A percentile compares a stretch with the other conserved stretches of the same genome.
Evolutionary conservation across 1,284 basidiomycete genomes (phyloP).

Genomic region (Athelia sp.): DNA sequence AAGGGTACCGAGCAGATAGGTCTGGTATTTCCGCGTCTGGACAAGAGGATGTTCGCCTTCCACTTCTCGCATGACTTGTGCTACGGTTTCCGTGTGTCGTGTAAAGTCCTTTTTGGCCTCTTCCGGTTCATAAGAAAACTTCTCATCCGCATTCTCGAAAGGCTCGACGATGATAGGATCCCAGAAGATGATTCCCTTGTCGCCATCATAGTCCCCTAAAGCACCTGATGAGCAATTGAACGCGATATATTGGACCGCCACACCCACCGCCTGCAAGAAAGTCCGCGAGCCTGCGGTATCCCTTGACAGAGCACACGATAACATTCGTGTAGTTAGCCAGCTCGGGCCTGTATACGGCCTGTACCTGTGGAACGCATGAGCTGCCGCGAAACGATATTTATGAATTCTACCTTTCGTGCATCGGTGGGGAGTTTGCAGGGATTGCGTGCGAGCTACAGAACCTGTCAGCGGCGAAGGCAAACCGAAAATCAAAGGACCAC

Average conservation of each 20-base stretch:
- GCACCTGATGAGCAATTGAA: not conserved
- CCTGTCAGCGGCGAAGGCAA: not conserved
- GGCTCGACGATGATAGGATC: constrained; percentile 26
- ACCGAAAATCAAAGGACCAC: constrained; percentile 10
- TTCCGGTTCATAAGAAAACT: constrained; percentile 26
- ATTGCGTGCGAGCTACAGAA: constrained; percentile 32
- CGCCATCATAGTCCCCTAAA: constrained; percentile 46
- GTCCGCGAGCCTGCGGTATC: constrained; percentile 31
- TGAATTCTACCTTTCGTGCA: constrained; percentile 31
- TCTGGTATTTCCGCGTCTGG: constrained; percentile 25
- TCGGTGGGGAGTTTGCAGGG: constrained; percentile 44
- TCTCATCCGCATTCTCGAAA: constrained; percentile 29
- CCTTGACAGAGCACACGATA: constrained; percentile 35
- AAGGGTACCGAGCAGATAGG: constrained; percentile 30
- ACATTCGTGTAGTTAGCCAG: constrained; percentile 33
- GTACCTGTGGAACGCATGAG: constrained; percentile 23
- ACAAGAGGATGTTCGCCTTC: constrained; percentile 2
- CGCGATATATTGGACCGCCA: not conserved
- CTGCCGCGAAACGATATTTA: not conserved
- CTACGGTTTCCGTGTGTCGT: constrained; percentile 27
- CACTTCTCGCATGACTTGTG: constrained; percentile 16
- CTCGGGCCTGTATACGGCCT: constrained; percentile 28
- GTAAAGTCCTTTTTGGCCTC: constrained; percentile 22
- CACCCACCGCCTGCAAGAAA: constrained; percentile 34
- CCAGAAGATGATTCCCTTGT: constrained; percentile 35